A percentile compares a stretch with the other conserved stretches of the same genome.
These are phyloP conservation scores for Quercus rubra DNA, from an alignment of 306 rosid species.

Conservation along the genomic window DNA sequence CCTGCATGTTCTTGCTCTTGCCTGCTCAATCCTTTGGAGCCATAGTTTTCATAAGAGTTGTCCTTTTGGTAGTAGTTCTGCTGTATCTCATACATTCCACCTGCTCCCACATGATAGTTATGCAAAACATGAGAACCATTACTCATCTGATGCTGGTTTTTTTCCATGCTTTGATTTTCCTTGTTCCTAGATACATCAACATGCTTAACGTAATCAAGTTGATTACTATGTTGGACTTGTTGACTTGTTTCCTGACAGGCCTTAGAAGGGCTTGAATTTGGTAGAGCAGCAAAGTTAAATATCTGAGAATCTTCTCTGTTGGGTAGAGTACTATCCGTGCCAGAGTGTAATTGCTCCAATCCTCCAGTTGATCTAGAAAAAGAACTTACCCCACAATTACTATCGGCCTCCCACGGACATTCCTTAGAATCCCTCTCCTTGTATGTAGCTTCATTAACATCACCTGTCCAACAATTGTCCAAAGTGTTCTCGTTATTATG, in stretches of 20 bases:
- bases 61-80: slow-evolving; percentile 34
- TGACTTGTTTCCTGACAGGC: slow-evolving; percentile 20
- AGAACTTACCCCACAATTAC: slow-evolving; percentile 23
- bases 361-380: slow-evolving; percentile 31
- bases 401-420: slow-evolving; percentile 20
- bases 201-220: slow-evolving; percentile 32
- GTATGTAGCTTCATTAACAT: slow-evolving; percentile 28
- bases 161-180: slow-evolving; percentile 23
- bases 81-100: slow-evolving; percentile 35
- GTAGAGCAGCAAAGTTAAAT: slow-evolving; percentile 12
- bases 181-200: slow-evolving; percentile 23
- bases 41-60: slow-evolving; percentile 13
- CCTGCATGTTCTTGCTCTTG: slow-evolving; percentile 26
- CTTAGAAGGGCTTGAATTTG: slow-evolving; percentile 24
- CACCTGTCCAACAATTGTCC: slow-evolving; percentile 36
- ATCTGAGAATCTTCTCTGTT: slow-evolving; percentile 23
- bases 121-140: slow-evolving; percentile 29
- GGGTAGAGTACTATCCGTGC: background rate
- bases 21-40: slow-evolving; percentile 20
- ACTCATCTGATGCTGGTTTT: slow-evolving; percentile 22
- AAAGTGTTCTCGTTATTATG: slow-evolving; percentile 2
- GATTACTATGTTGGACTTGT: slow-evolving; percentile 26
- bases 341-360: slow-evolving; percentile 21
- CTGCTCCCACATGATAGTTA: slow-evolving; percentile 30
- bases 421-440: slow-evolving; percentile 27